These are phyloP conservation scores for Pecoramyces ruminantium DNA, from an alignment of 192 early-diverging fungal species.

Conservation along the genomic window DNA sequence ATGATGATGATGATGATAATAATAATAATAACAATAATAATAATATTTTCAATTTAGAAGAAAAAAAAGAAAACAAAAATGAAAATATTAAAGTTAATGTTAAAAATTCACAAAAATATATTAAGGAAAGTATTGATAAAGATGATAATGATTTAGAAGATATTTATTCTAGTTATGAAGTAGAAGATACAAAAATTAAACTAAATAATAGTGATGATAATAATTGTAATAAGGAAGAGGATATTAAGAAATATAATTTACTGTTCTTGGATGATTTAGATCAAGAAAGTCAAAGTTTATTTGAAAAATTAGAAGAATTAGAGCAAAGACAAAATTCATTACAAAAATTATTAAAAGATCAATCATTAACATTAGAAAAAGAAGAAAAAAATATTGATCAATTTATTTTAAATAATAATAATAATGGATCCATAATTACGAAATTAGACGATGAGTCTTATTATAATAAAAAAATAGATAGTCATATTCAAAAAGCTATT, in stretches of 20 bases:
- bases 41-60: too few relatives aligned
- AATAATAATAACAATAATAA: too few relatives aligned
- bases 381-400: not conserved
- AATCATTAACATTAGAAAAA: not conserved
- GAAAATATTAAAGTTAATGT: too few relatives aligned
- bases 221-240: too few relatives aligned
- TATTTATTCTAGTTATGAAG: not conserved
- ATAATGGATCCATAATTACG: not conserved
- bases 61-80: too few relatives aligned
- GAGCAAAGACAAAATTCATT: not conserved
- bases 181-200: not conserved
- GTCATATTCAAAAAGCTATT: not conserved
- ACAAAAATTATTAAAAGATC: not conserved
- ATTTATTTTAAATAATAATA: not conserved
- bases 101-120: too few relatives aligned
- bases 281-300: not conserved
- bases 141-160: not conserved
- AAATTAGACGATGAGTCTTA: not conserved
- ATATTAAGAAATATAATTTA: not conserved
- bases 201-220: too few relatives aligned
- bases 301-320: not conserved
- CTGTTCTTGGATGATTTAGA: not conserved
- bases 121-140: not conserved
- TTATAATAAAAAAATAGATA: not conserved
- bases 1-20: too few relatives aligned